Evolutionary conservation across 805 yeast species (phyloP).

Genomic region (Candida silvatica): DNA sequence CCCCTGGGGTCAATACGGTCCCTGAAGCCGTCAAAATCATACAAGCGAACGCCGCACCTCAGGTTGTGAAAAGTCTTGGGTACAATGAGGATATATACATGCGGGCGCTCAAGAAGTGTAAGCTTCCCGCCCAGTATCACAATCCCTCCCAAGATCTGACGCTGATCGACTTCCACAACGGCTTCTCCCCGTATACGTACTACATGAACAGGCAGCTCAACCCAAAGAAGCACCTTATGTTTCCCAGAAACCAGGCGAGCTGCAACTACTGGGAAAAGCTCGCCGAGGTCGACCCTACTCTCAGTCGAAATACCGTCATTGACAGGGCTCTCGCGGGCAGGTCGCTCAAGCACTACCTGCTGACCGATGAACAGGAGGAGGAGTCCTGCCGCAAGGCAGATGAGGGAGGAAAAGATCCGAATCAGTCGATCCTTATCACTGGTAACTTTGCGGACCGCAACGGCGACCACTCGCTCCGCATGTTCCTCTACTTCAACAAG

Average conservation of each 20-base stretch:
- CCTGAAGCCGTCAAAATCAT: not conserved
- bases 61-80: slow-evolving; percentile 1
- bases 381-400: slow-evolving; percentile 4
- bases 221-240: slow-evolving; percentile 56
- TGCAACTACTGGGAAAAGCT: slow-evolving; percentile 17
- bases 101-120: slow-evolving; percentile 37
- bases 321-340: too few relatives aligned
- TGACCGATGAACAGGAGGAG: slow-evolving; percentile 4
- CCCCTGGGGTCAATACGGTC: too few relatives aligned
- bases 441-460: slow-evolving; percentile 25
- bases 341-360: too few relatives aligned
- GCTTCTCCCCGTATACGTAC: slow-evolving; percentile 52
- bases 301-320: slow-evolving; percentile 6
- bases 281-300: slow-evolving; percentile 7
- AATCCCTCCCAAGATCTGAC: slow-evolving; percentile 29
- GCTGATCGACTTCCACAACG: slow-evolving; percentile 54
- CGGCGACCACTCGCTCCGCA: slow-evolving; percentile 53
- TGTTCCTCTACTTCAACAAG: slow-evolving; percentile 22
- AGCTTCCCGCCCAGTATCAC: slow-evolving; percentile 28
- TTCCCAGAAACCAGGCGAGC: slow-evolving; percentile 23
- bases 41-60: not conserved
- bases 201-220: slow-evolving; percentile 49
- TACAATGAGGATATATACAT: slow-evolving; percentile 14
- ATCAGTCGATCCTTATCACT: slow-evolving; percentile 21
- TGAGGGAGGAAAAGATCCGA: slow-evolving; percentile 11